Evolutionary conservation across 495 filamentous ascomycete species (phyloP), one percentile per base, ranked within the genome.

Genomic region (Penicillium cosmopolitanum): DNA sequence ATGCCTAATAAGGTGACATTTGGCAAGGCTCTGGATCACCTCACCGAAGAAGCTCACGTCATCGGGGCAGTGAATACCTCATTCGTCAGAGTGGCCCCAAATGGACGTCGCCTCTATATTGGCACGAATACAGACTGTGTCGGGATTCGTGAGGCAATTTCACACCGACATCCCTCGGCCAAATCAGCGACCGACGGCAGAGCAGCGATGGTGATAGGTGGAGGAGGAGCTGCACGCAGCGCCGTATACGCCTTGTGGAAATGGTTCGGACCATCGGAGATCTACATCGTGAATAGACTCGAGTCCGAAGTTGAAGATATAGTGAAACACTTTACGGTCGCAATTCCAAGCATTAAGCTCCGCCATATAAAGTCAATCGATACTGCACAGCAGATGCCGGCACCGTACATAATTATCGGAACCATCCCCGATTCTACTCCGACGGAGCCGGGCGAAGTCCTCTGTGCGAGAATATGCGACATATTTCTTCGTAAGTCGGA

Each of bases 61-160:
- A 84, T 89, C 18, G 85, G 85, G 35, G 85, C 86, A 42, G 77
- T 81, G 56, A 88, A 89, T 70, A 88, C 86, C 2, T 66, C 86
- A 11, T 89, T 86, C 68, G 60, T 82, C 42, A 72, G 80, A 8
- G 64, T 70, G 23, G 69, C 69, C 13, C 53, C 64, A 5, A 58
- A 62, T 15, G 75, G 77, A 16, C 69, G 69, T 4, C 70, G 73
- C 21, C 60, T 69, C 12, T 77, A 81, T 53, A 77, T 81, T 53
- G 86, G 85, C 13, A 84, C 86, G 21, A 88, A 89, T 71, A 88
- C 86, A n/a, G 86, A 89, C 66, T 83, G 82, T 21, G 77, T 86
- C 43, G 86, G 85, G 18, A 80, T 88, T 28, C 79, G 83, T 11
- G 82, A 87, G 55, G 77, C 82, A 7, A 83, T 88, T 66, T 68